Conservation (phyloP, 345 rosid genomes). For the rapeseed (Brassica napus) region DNA sequence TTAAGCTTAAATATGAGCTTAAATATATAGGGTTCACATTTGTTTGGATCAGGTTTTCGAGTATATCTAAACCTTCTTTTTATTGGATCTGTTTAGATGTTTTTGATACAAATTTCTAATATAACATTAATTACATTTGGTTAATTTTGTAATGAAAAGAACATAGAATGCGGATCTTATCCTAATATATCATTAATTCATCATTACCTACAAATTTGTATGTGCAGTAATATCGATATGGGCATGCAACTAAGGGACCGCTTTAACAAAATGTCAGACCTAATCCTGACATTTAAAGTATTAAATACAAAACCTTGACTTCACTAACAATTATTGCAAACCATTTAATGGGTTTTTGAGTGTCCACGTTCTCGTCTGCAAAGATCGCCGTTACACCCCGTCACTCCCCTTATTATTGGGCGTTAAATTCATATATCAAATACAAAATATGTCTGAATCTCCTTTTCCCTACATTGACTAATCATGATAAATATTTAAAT, state of each 20-base stretch:
- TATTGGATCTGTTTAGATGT: too few species aligned
- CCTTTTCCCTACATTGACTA: too few species aligned
- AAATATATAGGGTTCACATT: too few species aligned
- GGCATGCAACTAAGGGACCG: constrained; percentile 22
- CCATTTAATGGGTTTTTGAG: neutral
- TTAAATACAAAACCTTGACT: constrained; percentile 28
- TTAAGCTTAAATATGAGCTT: too few species aligned
- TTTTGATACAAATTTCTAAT: too few species aligned
- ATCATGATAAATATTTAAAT: too few species aligned
- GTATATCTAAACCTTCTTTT: too few species aligned
- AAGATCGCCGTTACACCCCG: neutral
- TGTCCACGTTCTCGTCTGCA: constrained; percentile 35
- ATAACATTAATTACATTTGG: too few species aligned
- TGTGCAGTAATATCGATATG: constrained; percentile 4
- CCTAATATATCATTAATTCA: neutral
- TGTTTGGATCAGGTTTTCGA: too few species aligned
- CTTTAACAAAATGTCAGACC: constrained; percentile 29
- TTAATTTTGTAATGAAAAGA: too few species aligned
- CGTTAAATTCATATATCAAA: neutral
- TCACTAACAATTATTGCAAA: constrained; percentile 32
- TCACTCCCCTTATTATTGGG: neutral
- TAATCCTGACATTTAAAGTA: constrained; percentile 27
- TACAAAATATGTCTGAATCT: neutral
- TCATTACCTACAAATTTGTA: constrained; percentile 3
- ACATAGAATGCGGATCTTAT: too few species aligned